phyloP scores from a whole-genome alignment of 257 asterid species.

The Thymus quinquecostatus region DNA sequence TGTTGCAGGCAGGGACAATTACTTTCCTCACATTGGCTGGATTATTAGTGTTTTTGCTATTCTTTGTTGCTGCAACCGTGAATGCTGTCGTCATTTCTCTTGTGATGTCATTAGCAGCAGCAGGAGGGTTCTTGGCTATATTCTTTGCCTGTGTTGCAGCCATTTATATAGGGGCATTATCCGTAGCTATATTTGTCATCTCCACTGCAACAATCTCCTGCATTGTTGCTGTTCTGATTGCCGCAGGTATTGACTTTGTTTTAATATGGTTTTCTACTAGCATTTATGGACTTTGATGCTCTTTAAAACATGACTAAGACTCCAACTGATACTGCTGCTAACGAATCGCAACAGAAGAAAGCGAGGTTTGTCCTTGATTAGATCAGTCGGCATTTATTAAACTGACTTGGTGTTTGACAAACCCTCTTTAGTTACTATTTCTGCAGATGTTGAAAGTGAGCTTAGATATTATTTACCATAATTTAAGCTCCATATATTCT shows the following conservation, averaged over 20 bases:
- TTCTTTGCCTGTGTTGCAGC: conserved; percentile 76
- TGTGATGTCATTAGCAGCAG: conserved; percentile 83
- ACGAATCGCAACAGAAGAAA: background rate
- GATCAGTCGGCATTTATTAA: background rate
- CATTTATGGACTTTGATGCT: conserved; percentile 5
- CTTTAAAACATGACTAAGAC: background rate
- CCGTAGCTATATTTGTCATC: conserved; percentile 64
- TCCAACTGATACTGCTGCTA: conserved; percentile 8
- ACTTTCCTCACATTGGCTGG: conserved; percentile 64
- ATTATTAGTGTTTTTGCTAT: conserved; percentile 65
- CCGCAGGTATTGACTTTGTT: conserved; percentile 54
- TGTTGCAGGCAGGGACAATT: conserved; percentile 77
- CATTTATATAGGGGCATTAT: conserved; percentile 72
- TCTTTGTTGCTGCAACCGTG: conserved; percentile 77
- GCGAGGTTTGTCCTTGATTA: background rate
- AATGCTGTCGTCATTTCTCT: conserved; percentile 83
- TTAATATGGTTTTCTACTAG: conserved; percentile 20
- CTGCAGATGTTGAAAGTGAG: no score
- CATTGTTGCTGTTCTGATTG: conserved; percentile 61
- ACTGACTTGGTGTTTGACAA: background rate
- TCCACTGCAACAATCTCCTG: conserved; percentile 60
- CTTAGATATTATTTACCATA: no score
- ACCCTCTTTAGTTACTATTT: no score
- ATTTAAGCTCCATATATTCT: background rate
- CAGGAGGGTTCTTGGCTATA: conserved; percentile 90